Evolutionary conservation across 2,329 filamentous ascomycete species (phyloP).

Genomic region (Penicillium decumbens): DNA sequence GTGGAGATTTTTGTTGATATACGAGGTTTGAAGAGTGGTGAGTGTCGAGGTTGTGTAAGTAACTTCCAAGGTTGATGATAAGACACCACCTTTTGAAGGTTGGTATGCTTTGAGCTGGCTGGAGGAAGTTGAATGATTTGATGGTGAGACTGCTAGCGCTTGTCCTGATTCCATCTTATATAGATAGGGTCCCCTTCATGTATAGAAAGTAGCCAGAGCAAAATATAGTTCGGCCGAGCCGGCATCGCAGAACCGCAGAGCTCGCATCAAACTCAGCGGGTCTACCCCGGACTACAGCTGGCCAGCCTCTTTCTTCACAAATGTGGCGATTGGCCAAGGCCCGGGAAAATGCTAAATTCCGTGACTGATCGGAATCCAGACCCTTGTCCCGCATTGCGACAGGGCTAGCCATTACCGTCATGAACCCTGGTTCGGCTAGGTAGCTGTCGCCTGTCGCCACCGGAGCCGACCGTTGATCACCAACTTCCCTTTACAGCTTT

Average conservation of each 20-base stretch:
- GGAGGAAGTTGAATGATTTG: neutral
- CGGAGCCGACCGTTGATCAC: constrained; percentile 4
- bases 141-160: neutral
- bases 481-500: neutral
- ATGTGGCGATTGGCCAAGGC: constrained; percentile 5
- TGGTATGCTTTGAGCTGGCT: too few species aligned
- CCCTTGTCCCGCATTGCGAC: neutral
- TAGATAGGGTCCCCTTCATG: neutral
- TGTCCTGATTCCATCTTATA: neutral
- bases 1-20: neutral
- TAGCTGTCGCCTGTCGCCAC: constrained; percentile 1
- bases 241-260: neutral
- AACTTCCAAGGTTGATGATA: neutral
- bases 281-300: constrained; percentile 10
- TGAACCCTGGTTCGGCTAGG: constrained; percentile 8
- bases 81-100: neutral
- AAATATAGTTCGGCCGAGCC: constrained; percentile 5
- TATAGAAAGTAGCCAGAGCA: neutral
- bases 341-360: neutral
- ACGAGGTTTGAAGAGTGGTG: neutral
- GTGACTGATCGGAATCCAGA: neutral
- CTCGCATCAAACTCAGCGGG: neutral
- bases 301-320: neutral
- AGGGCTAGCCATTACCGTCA: neutral
- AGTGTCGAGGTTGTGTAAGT: neutral